Base-by-base conservation (phyloP, 2,329 filamentous ascomycete genomes). In the Aspergillus costaricaensis region DNA sequence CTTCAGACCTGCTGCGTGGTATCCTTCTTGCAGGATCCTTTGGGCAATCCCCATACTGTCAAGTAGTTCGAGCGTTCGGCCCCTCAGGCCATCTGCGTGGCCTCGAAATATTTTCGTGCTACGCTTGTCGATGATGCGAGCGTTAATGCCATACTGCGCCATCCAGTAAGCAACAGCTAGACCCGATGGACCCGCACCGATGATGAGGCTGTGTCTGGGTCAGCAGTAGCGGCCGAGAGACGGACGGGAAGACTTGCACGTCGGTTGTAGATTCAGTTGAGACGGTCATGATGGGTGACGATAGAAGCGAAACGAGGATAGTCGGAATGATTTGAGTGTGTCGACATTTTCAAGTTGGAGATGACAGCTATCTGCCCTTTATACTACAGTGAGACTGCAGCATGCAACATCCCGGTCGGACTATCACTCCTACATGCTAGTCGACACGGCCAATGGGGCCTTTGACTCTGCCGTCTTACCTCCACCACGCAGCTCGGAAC, bases 11-110 rank as follows among this genome's bases (percentile, higher is more conserved):
- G 88, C 78, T 79, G 90, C 84, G 68, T 87, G 87, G 69, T 89
- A 88, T 8, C 85, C 81, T 66, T 90, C 88, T 57, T 86, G 86
- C 82, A 85, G 85, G 1, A 82, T 83, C 9, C 83, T 78, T 65
- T 90, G 84, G 5, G 80, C 85, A 64, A 91, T 85, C 1, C 86
- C 88, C 65, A 91, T 88, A 60, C 85, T 87, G 66, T 91, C 86
- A 58, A 91, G 85, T 12, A 91, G 88, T 73, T 67, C 64, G n/a
- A 63, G 41, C 19, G 65, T 65, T 27, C 61, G 60, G 21, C 59
- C 57, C 27, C 61, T 57, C 39, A 64, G 48, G 7, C 62, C 58
- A 58, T 67, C 60, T 7, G 67, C 67, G 56, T 72, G 69, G 21
- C 71, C 68, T 21, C 63, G 59, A 41, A 67, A 62, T 47, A 74